Percentiles rank a stretch among this genome's conserved stretches.
Conservation (phyloP, 495 filamentous ascomycete species). For the Aspergillus heteromorphus region DNA sequence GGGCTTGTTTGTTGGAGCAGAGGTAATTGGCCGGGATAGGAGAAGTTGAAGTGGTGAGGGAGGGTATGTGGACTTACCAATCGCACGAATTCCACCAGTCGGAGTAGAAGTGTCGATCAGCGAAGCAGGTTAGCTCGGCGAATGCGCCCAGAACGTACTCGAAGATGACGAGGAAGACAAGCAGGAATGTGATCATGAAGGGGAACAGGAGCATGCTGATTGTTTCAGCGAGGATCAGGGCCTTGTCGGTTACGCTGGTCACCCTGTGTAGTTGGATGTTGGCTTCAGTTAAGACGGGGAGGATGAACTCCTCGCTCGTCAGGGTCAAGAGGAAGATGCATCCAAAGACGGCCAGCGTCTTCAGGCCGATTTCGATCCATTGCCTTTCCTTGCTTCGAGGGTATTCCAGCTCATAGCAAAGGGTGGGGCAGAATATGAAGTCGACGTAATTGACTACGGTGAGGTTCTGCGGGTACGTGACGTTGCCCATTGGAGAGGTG, state of each 20-base stretch:
- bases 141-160: constrained; percentile 94
- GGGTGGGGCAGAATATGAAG: constrained; percentile 85
- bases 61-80: constrained; percentile 30
- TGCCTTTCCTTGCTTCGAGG: constrained; percentile 67
- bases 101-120: constrained; percentile 90
- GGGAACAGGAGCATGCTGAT: constrained; percentile 92
- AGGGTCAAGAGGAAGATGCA: constrained; percentile 93
- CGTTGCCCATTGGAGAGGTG: constrained; percentile 78
- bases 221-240: constrained; percentile 81
- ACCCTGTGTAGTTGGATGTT: constrained; percentile 56
- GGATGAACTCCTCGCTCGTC: constrained; percentile 90
- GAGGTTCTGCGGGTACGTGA: constrained; percentile 88
- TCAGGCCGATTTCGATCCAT: constrained; percentile 80
- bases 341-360: constrained; percentile 86
- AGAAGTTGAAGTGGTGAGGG: neutral
- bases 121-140: constrained; percentile 89
- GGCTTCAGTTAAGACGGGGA: constrained; percentile 81
- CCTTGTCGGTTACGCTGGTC: constrained; percentile 55
- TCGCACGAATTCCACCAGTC: constrained; percentile 85
- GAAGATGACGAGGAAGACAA: constrained; percentile 96
- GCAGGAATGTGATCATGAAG: constrained; percentile 92
- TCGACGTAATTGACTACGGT: constrained; percentile 76
- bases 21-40: neutral
- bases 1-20: too few relatives aligned
- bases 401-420: constrained; percentile 98